Base-by-base conservation (phyloP, 805 yeast species). In the Naumovozyma dairenensis region DNA sequence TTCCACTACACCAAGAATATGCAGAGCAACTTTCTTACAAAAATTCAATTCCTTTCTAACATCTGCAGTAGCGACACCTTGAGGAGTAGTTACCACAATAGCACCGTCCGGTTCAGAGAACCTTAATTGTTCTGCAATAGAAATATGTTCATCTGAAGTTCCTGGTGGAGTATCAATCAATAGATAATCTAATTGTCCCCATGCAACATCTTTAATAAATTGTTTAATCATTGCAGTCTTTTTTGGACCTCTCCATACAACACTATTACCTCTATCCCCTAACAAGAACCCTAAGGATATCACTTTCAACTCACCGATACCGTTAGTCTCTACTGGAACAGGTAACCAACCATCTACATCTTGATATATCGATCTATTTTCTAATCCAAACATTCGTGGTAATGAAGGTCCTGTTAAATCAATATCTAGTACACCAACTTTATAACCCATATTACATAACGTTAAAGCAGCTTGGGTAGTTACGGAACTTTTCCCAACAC, bases 131-230 rank as follows among this genome's bases (percentile, higher is more conserved):
- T 92, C 97, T 4, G 96, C 96, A 25, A 93, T 80, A 4, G 96
- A 86, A 25, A 92, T 92, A 55, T 92, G 99, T 55, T 92, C 99
- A 58, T 92, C 99, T 0, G 95, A 81, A 0, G 99, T 92, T 0
- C 99, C 99, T 0, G 99, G 99, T 1, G 99, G 99, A 0, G 99
- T 92, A 55, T 92, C 99, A 5, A 92, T 86, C 21, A 92, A 60
- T 36, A 89, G 60, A 52, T 82, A 89, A 28, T 59, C 63, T 48
- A 79, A 75, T 14, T 68, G 71, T 0, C 85, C 95, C 99, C 99
- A 92, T 19, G 73, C 72, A 2, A 89, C 95, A 54, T 92, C 97
- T 40, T 74, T 72, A 27, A 93, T 65, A 53, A 92, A 89, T 60
- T 92, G 99, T 40, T 87, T 72, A 24, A 92, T 82, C 97, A 92